Percentiles rank a stretch among this genome's conserved stretches.
Evolutionary conservation across 2,329 filamentous ascomycete genomes (phyloP).

Genomic region (Pleomassaria siparia): DNA sequence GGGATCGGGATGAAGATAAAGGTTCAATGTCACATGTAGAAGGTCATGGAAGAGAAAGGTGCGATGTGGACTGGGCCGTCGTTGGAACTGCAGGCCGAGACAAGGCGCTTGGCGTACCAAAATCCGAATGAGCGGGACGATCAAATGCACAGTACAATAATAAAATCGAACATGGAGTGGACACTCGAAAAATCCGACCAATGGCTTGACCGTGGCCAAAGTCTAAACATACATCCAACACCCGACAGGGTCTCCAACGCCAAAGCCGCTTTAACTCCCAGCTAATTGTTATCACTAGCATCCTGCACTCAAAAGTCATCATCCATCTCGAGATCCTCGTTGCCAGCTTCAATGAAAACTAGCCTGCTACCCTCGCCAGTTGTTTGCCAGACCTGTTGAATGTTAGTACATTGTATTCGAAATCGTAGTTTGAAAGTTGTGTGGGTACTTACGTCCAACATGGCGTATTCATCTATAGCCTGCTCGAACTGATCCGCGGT

Average conservation of each 20-base stretch:
- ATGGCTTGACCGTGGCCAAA: background rate
- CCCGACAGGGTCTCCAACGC: slow-evolving; percentile 4
- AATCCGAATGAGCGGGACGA: background rate
- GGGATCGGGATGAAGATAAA: background rate
- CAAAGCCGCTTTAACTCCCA: slow-evolving; percentile 13
- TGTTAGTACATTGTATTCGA: slow-evolving; percentile 33
- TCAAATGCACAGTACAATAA: no score
- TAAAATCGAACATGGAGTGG: slow-evolving; percentile 1
- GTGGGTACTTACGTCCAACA: slow-evolving; percentile 72
- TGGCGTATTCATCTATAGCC: slow-evolving; percentile 85
- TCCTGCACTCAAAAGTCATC: slow-evolving; percentile 33
- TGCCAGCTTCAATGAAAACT: slow-evolving; percentile 57
- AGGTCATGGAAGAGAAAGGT: background rate
- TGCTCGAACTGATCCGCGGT: slow-evolving; percentile 89
- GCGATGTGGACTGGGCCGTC: background rate
- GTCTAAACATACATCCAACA: slow-evolving; percentile 1
- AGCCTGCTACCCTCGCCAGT: slow-evolving; percentile 56
- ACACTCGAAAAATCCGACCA: background rate
- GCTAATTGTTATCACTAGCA: slow-evolving; percentile 9
- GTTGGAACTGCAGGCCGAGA: background rate
- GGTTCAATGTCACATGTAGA: background rate
- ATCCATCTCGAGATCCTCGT: slow-evolving; percentile 48
- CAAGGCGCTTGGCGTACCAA: slow-evolving; percentile 1
- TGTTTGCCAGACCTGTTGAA: slow-evolving; percentile 55
- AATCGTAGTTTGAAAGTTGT: background rate